phyloP scores from a whole-genome alignment of 2,329 filamentous ascomycete genomes.

The Exophiala dermatitidis region DNA sequence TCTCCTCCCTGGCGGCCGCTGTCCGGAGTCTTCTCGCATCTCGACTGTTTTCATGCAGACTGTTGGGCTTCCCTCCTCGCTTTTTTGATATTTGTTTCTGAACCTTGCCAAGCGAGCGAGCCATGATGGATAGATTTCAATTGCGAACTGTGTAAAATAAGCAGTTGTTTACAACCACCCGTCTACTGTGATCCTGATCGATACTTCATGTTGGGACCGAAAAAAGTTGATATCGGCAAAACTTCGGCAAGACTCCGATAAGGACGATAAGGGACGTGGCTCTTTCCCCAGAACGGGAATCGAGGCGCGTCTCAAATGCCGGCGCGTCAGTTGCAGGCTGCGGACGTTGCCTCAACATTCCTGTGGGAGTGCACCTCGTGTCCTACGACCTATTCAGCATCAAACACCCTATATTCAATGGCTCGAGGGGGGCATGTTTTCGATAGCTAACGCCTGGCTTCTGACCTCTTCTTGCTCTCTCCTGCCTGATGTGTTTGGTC shows the following conservation, averaged over 20 bases:
- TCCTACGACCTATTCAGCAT: background rate
- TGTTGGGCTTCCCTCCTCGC: constrained; percentile 62
- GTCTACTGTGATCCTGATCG: background rate
- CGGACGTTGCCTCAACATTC: background rate
- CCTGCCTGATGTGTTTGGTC: background rate
- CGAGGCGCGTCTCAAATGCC: background rate
- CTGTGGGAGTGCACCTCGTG: background rate
- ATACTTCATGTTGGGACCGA: background rate
- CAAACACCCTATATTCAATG: constrained; percentile 8
- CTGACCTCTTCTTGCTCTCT: background rate
- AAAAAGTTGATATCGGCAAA: constrained; percentile 15
- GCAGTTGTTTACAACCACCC: too few relatives aligned
- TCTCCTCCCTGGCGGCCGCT: constrained; percentile 74
- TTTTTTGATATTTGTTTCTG: constrained; percentile 88
- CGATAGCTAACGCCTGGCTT: background rate
- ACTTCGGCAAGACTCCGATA: constrained; percentile 6
- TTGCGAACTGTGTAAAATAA: too few relatives aligned
- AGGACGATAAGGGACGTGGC: background rate
- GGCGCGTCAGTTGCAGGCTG: background rate
- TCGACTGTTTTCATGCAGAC: constrained; percentile 80
- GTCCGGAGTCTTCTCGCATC: constrained; percentile 75
- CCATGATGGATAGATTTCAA: constrained; percentile 47
- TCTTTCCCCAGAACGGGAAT: background rate
- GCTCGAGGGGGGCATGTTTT: background rate
- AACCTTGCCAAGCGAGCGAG: constrained; percentile 70